Evolutionary conservation across 2,329 filamentous ascomycete species (phyloP).

Genomic region (Orbilia javanica): DNA sequence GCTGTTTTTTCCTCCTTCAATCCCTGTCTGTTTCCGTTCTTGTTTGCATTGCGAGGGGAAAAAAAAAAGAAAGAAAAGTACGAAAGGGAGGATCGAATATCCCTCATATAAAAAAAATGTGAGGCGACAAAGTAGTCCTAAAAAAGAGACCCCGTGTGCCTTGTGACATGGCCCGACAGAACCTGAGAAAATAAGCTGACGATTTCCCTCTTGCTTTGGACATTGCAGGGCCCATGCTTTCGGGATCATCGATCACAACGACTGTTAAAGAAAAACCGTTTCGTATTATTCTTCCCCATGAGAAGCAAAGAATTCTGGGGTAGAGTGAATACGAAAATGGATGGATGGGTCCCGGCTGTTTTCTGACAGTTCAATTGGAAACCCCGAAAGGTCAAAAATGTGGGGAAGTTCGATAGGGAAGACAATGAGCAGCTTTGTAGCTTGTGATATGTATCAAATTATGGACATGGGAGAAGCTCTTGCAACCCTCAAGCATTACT

Average conservation of each 20-base stretch:
- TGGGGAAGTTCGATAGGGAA: conserved; percentile 32
- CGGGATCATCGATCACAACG: conserved; percentile 47
- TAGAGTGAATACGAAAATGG: conserved; percentile 43
- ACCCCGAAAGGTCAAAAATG: conserved; percentile 28
- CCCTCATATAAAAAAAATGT: conserved; percentile 59
- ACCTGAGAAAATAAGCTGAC: conserved; percentile 49
- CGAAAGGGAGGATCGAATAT: conserved; percentile 30
- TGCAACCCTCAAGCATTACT: conserved; percentile 11
- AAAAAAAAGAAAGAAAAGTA: neutral
- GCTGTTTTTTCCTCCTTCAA: conserved; percentile 19
- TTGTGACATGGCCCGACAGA: conserved; percentile 57
- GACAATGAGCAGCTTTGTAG: conserved; percentile 32
- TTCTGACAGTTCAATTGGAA: conserved; percentile 27
- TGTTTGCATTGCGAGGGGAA: conserved; percentile 9
- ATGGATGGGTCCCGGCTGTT: conserved; percentile 35
- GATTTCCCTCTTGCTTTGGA: conserved; percentile 12
- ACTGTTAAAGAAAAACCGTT: conserved; percentile 33
- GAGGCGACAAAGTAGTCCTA: conserved; percentile 36
- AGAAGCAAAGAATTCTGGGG: conserved; percentile 43
- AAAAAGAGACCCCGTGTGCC: conserved; percentile 34
- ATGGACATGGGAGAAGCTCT: neutral
- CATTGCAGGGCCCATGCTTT: conserved; percentile 35
- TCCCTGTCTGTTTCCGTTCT: conserved; percentile 16
- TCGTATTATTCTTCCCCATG: conserved; percentile 30
- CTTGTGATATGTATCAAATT: conserved; percentile 16